Base-by-base conservation (phyloP, 2,329 filamentous ascomycete species). In the Coniosporium tulheliwenetii region DNA sequence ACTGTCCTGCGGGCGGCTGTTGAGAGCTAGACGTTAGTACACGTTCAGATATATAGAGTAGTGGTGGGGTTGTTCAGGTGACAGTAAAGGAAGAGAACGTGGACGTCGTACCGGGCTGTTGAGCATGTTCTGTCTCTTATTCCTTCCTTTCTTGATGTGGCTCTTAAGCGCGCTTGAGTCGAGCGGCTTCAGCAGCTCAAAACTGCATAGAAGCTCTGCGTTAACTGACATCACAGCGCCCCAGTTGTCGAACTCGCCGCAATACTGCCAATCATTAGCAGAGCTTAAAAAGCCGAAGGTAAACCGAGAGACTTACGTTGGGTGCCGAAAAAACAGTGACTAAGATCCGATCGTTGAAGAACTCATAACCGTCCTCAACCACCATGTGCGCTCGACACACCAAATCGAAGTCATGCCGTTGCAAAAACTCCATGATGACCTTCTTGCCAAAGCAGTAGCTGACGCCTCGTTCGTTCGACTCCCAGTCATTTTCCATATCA, bases 301-400 rank as follows among this genome's bases (percentile, higher is more conserved):
- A n/a, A 26, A 5, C 5, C 14, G n/a, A 14, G n/a, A 13, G 1
- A 73, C 85, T 73, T 69, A 93, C 86, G 55, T 98, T 98, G 19
- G 91, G 91, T 39, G 91, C 91, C 47, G 86, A 95, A 59, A 98
- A 98, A 1, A 98, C 89, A 2, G 91, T 98, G 37, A 98, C 91
- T 44, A 98, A 63, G 37, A 95, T 82, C 43, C 91, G 75, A 58
- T 98, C 91, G 46, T 84, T 93, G 61, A 96, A 98, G 62, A 98
- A 98, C 55, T 98, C 91, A 62, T 98, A 98, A 9, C 91, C 91
- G 57, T 98, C 91, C 61, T 98, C 91, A 15, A 98, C 91, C 40
- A 98, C 91, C 91, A 96, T 96, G 64, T 98, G 91, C 38, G 91
- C 91, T 49, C 91, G 80, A 59, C 91, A 98, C 40, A 98, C 89